Evolutionary conservation across 2,329 filamentous ascomycete genomes (phyloP), one percentile per base, ranked within the genome.

Genomic region (Ophiostoma ips): DNA sequence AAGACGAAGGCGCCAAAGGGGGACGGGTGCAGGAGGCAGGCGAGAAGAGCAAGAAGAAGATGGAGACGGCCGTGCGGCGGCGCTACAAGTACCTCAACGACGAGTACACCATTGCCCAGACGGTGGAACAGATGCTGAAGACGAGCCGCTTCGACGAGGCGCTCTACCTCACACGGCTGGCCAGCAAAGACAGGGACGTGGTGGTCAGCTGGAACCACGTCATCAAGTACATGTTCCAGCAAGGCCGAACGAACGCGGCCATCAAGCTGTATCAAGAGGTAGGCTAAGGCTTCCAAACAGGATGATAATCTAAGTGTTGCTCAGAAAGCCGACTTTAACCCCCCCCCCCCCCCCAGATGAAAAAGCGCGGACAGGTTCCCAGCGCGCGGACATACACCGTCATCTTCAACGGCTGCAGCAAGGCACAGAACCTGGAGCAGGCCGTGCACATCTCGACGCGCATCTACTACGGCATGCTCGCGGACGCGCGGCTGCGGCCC

Each of bases 241-340:
- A 78, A 21, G 70, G 76, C 38, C 72, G 73, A 48, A 64, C 87
- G 33, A 72, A 73, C 53, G 67, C 71, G 18, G 89, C 85, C 16
- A 66, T 94, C 51, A 88, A 84, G 66, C 70, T 87, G n/a, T 95
- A 81, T 68, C 95, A 95, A 64, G 90, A 96, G n/a, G n/a, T n/a
- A n/a, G n/a, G n/a, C n/a, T n/a, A n/a, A n/a, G n/a, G n/a, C n/a
- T n/a, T n/a, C n/a, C n/a, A n/a, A n/a, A n/a, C n/a, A n/a, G n/a
- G n/a, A n/a, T n/a, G n/a, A n/a, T n/a, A n/a, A n/a, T n/a, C n/a
- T n/a, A n/a, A n/a, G n/a, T n/a, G n/a, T n/a, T n/a, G n/a, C n/a
- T n/a, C n/a, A n/a, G n/a, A n/a, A n/a, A n/a, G n/a, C n/a, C n/a
- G n/a, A n/a, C n/a, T n/a, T n/a, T n/a, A n/a, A n/a, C n/a, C n/a